phyloP scores from a whole-genome alignment of 371 early-diverging fungal genomes.

The Apophysomyces sp. region DNA sequence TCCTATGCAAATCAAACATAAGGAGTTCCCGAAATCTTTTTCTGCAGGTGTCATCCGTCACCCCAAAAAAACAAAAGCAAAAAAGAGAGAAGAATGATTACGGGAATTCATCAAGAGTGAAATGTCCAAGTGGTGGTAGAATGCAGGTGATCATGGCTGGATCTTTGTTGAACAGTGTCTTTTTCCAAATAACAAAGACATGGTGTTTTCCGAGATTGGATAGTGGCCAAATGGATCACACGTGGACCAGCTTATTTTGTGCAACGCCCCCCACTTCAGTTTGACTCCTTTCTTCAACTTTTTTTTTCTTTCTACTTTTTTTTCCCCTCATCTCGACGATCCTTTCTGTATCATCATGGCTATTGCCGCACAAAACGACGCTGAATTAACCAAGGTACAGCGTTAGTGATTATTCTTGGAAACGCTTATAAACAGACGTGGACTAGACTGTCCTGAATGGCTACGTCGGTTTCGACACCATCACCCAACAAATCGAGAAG shows the following conservation, averaged over 20 bases:
- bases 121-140: neutral
- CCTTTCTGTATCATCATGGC: constrained; percentile 12
- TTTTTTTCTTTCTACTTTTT: constrained; percentile 4
- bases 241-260: constrained; percentile 12
- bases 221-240: constrained; percentile 4
- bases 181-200: neutral
- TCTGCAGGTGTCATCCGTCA: neutral
- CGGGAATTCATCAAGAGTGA: neutral
- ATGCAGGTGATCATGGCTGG: neutral
- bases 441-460: constrained; percentile 54
- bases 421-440: neutral
- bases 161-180: neutral
- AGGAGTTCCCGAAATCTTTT: neutral
- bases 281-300: neutral
- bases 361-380: constrained; percentile 5
- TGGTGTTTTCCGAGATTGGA: constrained; percentile 1
- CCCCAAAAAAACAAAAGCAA: neutral
- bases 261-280: neutral
- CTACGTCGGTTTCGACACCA: constrained; percentile 94
- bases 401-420: neutral
- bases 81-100: neutral
- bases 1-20: constrained; percentile 2
- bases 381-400: neutral
- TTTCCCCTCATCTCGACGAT: neutral
- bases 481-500: constrained; percentile 88